Evolutionary conservation across 2,329 filamentous ascomycete genomes (phyloP).

Genomic region (Pseudogymnoascus sp.): DNA sequence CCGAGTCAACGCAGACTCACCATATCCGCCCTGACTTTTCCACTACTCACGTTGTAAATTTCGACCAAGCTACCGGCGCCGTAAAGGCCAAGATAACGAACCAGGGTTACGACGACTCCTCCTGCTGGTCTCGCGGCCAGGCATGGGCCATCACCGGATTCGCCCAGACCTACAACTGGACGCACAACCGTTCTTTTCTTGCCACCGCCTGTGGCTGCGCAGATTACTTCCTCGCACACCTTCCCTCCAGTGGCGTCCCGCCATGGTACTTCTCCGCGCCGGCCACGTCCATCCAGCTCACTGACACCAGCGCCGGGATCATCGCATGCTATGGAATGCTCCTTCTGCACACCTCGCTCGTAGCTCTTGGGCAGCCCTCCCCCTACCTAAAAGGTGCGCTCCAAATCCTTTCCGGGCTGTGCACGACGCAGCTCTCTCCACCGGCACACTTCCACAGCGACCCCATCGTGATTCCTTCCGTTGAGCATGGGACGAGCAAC

Average conservation of each 20-base stretch:
- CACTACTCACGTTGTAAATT: constrained; percentile 40
- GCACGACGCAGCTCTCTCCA: constrained; percentile 22
- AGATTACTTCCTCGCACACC: constrained; percentile 38
- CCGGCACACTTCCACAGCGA: constrained; percentile 18
- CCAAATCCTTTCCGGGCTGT: constrained; percentile 25
- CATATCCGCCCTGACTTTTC: constrained; percentile 36
- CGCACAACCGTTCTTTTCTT: constrained; percentile 35
- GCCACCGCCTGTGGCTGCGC: constrained; percentile 37
- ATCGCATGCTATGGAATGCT: constrained; percentile 36
- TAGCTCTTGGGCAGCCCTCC: constrained; percentile 17
- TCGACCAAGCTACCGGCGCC: constrained; percentile 35
- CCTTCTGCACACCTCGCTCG: constrained; percentile 29
- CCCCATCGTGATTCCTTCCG: constrained; percentile 18
- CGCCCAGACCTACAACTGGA: constrained; percentile 42
- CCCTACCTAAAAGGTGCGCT: constrained; percentile 27
- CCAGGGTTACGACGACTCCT: constrained; percentile 39
- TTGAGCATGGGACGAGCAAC: constrained; percentile 20
- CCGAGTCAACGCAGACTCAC: constrained; percentile 32
- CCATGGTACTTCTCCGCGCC: constrained; percentile 45
- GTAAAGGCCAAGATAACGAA: constrained; percentile 39
- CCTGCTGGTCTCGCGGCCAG: constrained; percentile 43
- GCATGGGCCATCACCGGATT: constrained; percentile 45
- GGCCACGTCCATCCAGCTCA: constrained; percentile 25
- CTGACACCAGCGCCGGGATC: constrained; percentile 34
- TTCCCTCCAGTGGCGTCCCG: constrained; percentile 36